Conservation (phyloP, 768 basidiomycete genomes). For the Lactifluus pinguis region DNA sequence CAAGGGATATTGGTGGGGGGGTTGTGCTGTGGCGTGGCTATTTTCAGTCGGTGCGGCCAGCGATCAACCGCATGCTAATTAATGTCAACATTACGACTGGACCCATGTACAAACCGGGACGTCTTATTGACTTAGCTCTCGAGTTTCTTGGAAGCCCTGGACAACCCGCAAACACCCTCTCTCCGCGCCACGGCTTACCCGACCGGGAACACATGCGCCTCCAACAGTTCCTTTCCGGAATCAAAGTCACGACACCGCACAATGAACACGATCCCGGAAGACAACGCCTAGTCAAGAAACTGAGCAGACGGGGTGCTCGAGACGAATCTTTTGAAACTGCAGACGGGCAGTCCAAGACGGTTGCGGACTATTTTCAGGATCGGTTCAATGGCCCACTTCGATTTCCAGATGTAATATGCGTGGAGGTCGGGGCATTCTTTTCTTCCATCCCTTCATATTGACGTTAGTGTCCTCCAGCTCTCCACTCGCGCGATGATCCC, state of each 20-base stretch:
- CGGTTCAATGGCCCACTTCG: conserved; percentile 44
- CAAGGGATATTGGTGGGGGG: conserved; percentile 46
- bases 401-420: conserved; percentile 58
- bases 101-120: conserved; percentile 61
- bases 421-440: conserved; percentile 41
- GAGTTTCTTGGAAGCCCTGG: conserved; percentile 36
- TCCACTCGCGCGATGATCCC: conserved; percentile 53
- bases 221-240: conserved; percentile 45
- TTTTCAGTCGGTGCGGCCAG: conserved; percentile 70
- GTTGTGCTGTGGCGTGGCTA: conserved; percentile 71
- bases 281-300: conserved; percentile 52
- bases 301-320: conserved; percentile 45
- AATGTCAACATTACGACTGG: conserved; percentile 74
- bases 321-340: conserved; percentile 45
- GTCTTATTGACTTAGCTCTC: conserved; percentile 47
- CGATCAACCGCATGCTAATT: conserved; percentile 49
- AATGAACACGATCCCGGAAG: neutral
- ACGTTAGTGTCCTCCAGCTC: conserved; percentile 33
- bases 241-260: conserved; percentile 39
- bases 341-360: conserved; percentile 45
- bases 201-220: conserved; percentile 44
- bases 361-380: conserved; percentile 50
- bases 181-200: conserved; percentile 34
- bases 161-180: conserved; percentile 26
- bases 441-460: neutral